Evolutionary conservation across 306 rosid genomes (phyloP).

Genomic region (Canavalia gladiata): DNA sequence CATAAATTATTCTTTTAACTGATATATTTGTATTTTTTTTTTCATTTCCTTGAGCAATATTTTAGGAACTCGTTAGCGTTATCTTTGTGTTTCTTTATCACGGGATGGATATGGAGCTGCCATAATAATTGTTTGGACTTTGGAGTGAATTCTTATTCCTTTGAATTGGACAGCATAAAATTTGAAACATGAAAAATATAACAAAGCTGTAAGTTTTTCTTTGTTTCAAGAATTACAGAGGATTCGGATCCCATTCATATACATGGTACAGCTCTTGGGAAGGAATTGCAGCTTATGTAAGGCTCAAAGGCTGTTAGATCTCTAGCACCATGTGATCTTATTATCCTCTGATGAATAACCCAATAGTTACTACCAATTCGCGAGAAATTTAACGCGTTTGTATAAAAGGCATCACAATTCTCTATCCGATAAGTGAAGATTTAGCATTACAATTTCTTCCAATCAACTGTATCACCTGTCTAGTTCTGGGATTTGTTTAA

Average conservation of each 20-base stretch:
- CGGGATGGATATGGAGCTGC: constrained; percentile 11
- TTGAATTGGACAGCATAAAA: constrained; percentile 9
- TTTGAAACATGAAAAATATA: constrained; percentile 14
- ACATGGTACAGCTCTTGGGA: background rate
- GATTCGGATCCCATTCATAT: background rate
- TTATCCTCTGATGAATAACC: background rate
- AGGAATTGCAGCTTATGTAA: background rate
- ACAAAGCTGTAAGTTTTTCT: background rate
- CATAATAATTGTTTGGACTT: constrained; percentile 23
- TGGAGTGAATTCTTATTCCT: constrained; percentile 30
- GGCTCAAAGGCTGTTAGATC: background rate
- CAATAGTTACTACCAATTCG: background rate
- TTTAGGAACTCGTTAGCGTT: background rate
- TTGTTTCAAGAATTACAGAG: background rate
- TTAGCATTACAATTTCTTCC: background rate
- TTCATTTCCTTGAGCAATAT: background rate
- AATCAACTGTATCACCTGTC: background rate
- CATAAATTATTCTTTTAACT: background rate
- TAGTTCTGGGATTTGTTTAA: background rate
- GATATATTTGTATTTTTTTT: background rate
- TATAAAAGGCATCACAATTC: background rate
- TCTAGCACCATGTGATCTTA: background rate
- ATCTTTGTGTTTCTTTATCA: constrained; percentile 8
- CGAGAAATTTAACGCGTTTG: background rate
- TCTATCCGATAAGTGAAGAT: too few relatives aligned